Base-by-base conservation (phyloP, 345 rosid species). In the Acer yangbiense region DNA sequence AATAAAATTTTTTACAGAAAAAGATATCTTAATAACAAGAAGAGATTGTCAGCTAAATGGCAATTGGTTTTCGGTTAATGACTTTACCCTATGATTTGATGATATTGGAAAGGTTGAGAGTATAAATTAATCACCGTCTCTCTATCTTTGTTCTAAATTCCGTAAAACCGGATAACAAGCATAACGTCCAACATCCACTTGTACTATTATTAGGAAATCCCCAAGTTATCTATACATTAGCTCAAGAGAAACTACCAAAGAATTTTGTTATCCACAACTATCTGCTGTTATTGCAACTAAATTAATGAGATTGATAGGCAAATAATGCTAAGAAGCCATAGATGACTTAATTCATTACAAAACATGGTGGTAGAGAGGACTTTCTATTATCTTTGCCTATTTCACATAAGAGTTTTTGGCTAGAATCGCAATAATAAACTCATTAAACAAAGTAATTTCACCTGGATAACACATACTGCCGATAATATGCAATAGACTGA, bases 11-110 rank as follows among this genome's bases (percentile, higher is more conserved):
- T 46, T 44, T 35, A 35, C 5, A 35, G 39, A 52, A 12, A 29
- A 77, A 64, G 50, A 77, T 69, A 68, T 21, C 75, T n/a, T 63
- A 18, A 77, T 57, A 74, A 73, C 78, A 82, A 75, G 77, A 73
- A 74, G 65, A 68, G 46, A 60, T 18, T 65, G 70, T 50, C 68
- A 20, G 78, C 76, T 67, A 64, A 69, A 3, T 48, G 39, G 82
- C 60, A 66, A 71, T 69, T 50, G 63, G 71, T 66, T 65, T 79
- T 60, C 18, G 73, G 75, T 64, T 46, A 69, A 57, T 21, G 70
- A 75, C 67, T 76, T 69, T 61, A 57, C 75, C 69, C 5, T 50
- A 52, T 48, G 7, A 50, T 68, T 80, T 70, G 61, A 81, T 69
- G 0, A 50, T 6, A 14, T 58, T 43, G 50, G 52, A 48, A 80